Percentiles rank a stretch among this genome's conserved stretches.
Evolutionary conservation across 2,329 filamentous ascomycete species (phyloP).

Genomic region (Exophiala dermatitidis): DNA sequence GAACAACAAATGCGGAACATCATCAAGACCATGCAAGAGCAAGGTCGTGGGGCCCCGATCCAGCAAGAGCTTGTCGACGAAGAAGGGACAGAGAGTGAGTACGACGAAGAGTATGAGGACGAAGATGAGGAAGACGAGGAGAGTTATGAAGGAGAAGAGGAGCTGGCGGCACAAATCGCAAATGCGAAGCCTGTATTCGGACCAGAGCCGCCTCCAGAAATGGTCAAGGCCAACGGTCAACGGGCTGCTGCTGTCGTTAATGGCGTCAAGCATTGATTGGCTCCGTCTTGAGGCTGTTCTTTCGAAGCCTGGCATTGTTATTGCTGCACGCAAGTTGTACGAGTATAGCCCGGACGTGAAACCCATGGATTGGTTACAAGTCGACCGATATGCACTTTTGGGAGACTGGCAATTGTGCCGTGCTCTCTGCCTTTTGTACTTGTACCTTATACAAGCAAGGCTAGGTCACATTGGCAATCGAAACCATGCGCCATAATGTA

Average conservation of each 20-base stretch:
- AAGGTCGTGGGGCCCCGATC: conserved; percentile 68
- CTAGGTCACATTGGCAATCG: background rate
- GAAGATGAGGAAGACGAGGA: conserved; percentile 52
- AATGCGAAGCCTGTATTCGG: conserved; percentile 42
- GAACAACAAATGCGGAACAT: conserved; percentile 88
- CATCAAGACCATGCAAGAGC: conserved; percentile 92
- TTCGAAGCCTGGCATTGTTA: background rate
- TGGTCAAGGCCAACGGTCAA: conserved; percentile 41
- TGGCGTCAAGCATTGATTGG: conserved; percentile 34
- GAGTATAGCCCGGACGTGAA: background rate
- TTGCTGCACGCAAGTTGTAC: background rate
- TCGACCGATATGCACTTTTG: too few relatives aligned
- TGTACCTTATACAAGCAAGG: too few relatives aligned
- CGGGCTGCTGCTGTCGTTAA: conserved; percentile 35
- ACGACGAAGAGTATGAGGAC: conserved; percentile 52
- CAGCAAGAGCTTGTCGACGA: conserved; percentile 47
- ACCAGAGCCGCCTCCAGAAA: conserved; percentile 46
- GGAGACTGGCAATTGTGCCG: too few relatives aligned
- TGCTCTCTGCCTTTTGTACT: too few relatives aligned
- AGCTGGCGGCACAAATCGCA: conserved; percentile 35
- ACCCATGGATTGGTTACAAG: background rate
- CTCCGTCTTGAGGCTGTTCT: background rate
- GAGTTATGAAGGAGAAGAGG: conserved; percentile 54
- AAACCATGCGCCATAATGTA: background rate
- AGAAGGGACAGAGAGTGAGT: conserved; percentile 44